Base-by-base conservation (phyloP, 1,139 yeast genomes). In the Nakaseomyces nivariensis region DNA sequence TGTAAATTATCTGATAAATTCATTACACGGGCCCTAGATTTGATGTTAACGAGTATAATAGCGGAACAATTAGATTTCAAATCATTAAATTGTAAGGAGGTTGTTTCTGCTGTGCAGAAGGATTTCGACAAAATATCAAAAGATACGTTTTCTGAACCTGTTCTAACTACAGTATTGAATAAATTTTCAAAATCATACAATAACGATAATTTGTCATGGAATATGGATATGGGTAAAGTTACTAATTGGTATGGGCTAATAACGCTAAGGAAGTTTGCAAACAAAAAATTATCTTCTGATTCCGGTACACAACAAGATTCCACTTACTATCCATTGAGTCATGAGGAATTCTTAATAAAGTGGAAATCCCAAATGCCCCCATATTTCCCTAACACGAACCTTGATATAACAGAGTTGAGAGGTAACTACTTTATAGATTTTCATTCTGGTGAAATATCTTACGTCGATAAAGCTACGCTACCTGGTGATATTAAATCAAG, bases 361-460 rank as follows among this genome's bases (percentile, higher is more conserved):
- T 83, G 95, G 87, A 79, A 80, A 57, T 70, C 80, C 0, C 70
- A 75, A 5, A 71, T 86, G 44, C 95, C 95, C 1, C 77, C 82
- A 3, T 80, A 78, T 58, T 78, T 78, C 61, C 77, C 74, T 44
- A 41, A 41, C 13, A 74, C 78, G 41, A 75, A 81, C 9, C 70
- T 83, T 17, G 82, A 81, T 53, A 54, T 83, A 11, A 58, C 67
- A 6, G 64, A 74, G 52, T 68, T 87, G 24, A 58, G 68, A 41
- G 95, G 95, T 0, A 59, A 74, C 59, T 85, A 69, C 59, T 76
- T 27, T 70, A 47, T 68, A 73, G 25, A 81, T 84, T 1, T 66
- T 69, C 0, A 73, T 70, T 13, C 63, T 8, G 41, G 41, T 26
- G 41, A 64, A 33, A 68, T 89, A 4, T 76, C 74, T 37, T 83